Evolutionary conservation across 2,329 filamentous ascomycete genomes (phyloP).

Genomic region (Ustilaginoidea virens): DNA sequence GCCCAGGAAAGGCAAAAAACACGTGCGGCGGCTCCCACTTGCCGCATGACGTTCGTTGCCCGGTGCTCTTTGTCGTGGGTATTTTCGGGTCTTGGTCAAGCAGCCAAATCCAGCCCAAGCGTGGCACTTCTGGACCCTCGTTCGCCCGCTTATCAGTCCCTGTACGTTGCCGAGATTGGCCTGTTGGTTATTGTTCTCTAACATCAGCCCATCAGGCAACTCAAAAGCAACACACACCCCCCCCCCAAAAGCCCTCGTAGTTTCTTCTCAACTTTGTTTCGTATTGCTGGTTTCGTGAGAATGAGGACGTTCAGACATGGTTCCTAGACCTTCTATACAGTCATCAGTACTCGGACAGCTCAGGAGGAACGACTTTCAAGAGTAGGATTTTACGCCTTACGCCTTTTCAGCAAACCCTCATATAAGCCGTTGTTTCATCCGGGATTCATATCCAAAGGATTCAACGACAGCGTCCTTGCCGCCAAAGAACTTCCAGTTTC

Average conservation of each 20-base stretch:
- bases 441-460: too few relatives aligned
- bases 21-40: constrained; percentile 7
- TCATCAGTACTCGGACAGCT: too few relatives aligned
- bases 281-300: background rate
- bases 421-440: too few relatives aligned
- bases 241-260: background rate
- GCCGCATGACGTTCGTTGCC: constrained; percentile 1
- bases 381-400: too few relatives aligned
- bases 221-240: constrained; percentile 12
- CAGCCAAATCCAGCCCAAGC: constrained; percentile 9
- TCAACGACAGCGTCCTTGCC: too few relatives aligned
- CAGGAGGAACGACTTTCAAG: too few relatives aligned
- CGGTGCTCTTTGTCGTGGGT: background rate
- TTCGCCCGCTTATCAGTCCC: constrained; percentile 3
- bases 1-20: constrained; percentile 4
- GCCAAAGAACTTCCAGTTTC: too few relatives aligned
- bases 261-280: background rate
- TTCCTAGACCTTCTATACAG: background rate
- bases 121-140: constrained; percentile 9
- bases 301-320: background rate
- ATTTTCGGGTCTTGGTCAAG: constrained; percentile 3
- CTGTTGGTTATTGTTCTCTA: constrained; percentile 4
- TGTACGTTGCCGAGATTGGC: constrained; percentile 6
- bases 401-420: too few relatives aligned
- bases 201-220: constrained; percentile 2